Conservation (phyloP, 768 basidiomycete genomes). For the Vishniacozyma victoriae region DNA sequence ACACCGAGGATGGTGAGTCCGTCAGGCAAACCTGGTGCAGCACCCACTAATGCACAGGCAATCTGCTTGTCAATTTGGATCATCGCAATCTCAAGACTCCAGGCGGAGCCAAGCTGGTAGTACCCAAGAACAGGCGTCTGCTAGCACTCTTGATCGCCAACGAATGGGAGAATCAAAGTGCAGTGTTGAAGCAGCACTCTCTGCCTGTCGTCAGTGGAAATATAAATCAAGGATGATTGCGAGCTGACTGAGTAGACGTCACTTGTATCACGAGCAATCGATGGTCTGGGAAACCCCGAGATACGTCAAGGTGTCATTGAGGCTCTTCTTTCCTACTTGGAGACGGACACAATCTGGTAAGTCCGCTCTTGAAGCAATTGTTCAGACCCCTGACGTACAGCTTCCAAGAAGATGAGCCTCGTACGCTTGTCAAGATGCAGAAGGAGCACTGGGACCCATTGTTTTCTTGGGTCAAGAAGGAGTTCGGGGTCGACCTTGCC, state of each 20-base stretch:
- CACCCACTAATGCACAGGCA: conserved; percentile 12
- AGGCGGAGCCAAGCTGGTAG: conserved; percentile 63
- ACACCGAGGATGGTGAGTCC: conserved; percentile 48
- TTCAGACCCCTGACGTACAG: conserved; percentile 48
- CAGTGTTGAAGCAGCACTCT: conserved; percentile 77
- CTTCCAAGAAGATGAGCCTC: conserved; percentile 75
- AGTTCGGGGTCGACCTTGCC: conserved; percentile 62
- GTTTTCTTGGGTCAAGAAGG: conserved; percentile 66
- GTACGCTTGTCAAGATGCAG: conserved; percentile 69
- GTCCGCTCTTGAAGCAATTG: conserved; percentile 1
- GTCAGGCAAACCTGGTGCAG: background rate
- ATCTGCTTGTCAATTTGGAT: conserved; percentile 67
- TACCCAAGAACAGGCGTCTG: conserved; percentile 66
- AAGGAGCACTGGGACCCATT: conserved; percentile 81
- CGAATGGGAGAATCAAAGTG: conserved; percentile 94
- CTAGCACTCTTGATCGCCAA: conserved; percentile 80
- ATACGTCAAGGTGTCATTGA: conserved; percentile 61
- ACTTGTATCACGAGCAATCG: conserved; percentile 80
- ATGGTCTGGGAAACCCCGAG: conserved; percentile 59
- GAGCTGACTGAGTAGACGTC: conserved; percentile 61
- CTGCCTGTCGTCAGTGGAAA: conserved; percentile 69
- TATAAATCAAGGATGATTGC: background rate
- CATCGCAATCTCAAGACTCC: conserved; percentile 82
- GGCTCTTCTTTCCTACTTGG: conserved; percentile 72
- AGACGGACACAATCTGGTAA: conserved; percentile 69